These are phyloP conservation scores for Pelargonium myrrhifolium DNA, from an alignment of 441 rosid genomes.

Conservation along the genomic window DNA sequence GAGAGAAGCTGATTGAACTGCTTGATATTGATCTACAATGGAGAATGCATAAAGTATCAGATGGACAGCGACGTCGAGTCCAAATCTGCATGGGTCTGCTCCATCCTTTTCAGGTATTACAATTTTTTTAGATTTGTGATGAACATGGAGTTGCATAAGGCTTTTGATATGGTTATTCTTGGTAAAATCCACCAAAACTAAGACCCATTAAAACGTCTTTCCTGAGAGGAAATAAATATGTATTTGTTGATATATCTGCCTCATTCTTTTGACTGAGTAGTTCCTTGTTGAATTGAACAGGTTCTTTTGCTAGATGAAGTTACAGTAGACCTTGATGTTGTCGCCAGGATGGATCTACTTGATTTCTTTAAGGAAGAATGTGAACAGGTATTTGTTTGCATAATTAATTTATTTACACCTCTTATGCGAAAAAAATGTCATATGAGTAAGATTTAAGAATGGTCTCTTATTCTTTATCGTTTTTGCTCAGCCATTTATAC, in stretches of 20 bases:
- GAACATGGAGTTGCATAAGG: not conserved
- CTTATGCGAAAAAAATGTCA: not conserved
- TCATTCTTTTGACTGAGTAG: not conserved
- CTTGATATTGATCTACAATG: slow-evolving; percentile 65
- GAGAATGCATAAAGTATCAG: slow-evolving; percentile 22
- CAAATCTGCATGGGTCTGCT: slow-evolving; percentile 79
- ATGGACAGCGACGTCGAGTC: slow-evolving; percentile 59
- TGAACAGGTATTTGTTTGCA: slow-evolving; percentile 41
- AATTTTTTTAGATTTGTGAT: slow-evolving; percentile 4
- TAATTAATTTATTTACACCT: not conserved
- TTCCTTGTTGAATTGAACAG: slow-evolving; percentile 24
- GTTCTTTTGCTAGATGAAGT: slow-evolving; percentile 65
- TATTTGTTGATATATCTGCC: not conserved
- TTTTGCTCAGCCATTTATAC: slow-evolving; percentile 9
- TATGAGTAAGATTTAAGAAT: not conserved
- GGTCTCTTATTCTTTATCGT: not conserved
- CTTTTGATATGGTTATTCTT: not conserved
- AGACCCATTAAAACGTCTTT: not conserved
- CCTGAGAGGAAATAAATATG: not conserved
- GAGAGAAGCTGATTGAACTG: slow-evolving; percentile 60
- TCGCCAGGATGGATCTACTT: slow-evolving; percentile 64
- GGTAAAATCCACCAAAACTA: not conserved
- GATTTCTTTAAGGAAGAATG: slow-evolving; percentile 69
- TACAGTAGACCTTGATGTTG: slow-evolving; percentile 69
- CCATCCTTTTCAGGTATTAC: slow-evolving; percentile 57